phyloP scores from a whole-genome alignment of 257 asterid species.

The Nicotiana tomentosiformis region DNA sequence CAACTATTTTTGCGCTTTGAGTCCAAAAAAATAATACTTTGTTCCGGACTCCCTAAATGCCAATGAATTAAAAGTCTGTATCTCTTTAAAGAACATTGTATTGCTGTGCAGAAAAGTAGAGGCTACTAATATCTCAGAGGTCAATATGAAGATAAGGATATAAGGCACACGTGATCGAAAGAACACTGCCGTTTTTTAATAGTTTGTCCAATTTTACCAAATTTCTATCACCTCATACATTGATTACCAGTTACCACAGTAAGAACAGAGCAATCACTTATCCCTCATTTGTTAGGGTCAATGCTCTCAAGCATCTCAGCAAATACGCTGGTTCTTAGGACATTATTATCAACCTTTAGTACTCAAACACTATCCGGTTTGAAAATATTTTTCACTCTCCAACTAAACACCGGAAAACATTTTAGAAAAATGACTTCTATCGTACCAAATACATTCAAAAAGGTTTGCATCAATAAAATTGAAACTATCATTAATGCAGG shows the following conservation, averaged over 20 bases:
- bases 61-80: not conserved
- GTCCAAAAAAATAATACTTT: too few relatives aligned
- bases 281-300: too few relatives aligned
- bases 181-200: not conserved
- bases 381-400: not conserved
- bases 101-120: not conserved
- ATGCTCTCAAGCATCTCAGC: too few relatives aligned
- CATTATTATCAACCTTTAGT: too few relatives aligned
- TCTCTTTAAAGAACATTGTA: not conserved
- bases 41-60: not conserved
- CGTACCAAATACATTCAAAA: not conserved
- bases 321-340: too few relatives aligned
- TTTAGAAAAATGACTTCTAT: not conserved
- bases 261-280: not conserved
- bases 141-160: not conserved
- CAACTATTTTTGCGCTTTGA: too few relatives aligned
- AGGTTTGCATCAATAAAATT: not conserved
- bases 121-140: not conserved
- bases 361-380: too few relatives aligned
- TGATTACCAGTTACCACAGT: not conserved
- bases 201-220: not conserved
- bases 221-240: not conserved
- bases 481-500: not conserved
- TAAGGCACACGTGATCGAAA: not conserved
- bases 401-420: not conserved